These are phyloP conservation scores for Sporisorium reilianum DNA, from an alignment of 1,284 basidiomycete species.

Conservation along the genomic window DNA sequence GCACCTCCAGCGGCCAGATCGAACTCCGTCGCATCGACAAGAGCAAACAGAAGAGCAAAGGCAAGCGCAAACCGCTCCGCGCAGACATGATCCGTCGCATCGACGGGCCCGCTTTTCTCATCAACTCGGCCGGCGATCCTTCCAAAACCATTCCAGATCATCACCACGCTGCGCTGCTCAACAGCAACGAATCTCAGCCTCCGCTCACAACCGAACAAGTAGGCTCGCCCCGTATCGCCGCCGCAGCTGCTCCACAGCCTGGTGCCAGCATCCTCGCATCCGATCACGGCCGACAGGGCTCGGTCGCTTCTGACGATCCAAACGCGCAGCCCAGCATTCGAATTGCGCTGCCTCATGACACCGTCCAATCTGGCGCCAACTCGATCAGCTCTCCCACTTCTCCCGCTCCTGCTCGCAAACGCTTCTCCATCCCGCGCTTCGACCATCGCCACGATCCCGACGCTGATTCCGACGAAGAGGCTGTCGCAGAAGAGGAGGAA, in stretches of 20 bases:
- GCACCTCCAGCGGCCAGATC: constrained; percentile 49
- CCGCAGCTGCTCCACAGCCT: constrained; percentile 15
- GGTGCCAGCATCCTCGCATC: constrained; percentile 27
- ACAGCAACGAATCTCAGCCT: neutral
- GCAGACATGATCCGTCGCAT: constrained; percentile 67
- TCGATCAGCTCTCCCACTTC: neutral
- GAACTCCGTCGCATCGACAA: constrained; percentile 35
- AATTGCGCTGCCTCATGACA: constrained; percentile 34
- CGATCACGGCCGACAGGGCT: constrained; percentile 9
- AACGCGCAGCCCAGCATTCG: constrained; percentile 40
- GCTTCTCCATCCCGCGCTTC: constrained; percentile 45
- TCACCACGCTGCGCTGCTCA: neutral
- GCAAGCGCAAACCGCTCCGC: constrained; percentile 55
- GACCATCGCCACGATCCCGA: constrained; percentile 33
- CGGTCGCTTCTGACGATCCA: constrained; percentile 8
- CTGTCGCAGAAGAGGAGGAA: constrained; percentile 11
- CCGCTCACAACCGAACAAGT: constrained; percentile 11
- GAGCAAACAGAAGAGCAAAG: constrained; percentile 46
- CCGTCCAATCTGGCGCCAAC: neutral
- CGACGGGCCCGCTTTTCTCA: constrained; percentile 65
- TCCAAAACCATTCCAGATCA: constrained; percentile 44
- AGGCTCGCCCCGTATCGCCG: constrained; percentile 1
- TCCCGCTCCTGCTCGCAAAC: constrained; percentile 11
- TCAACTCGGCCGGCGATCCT: constrained; percentile 61
- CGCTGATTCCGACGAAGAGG: constrained; percentile 37